These are phyloP conservation scores for Alloascoidea africana DNA, from an alignment of 805 yeast genomes.

Conservation along the genomic window DNA sequence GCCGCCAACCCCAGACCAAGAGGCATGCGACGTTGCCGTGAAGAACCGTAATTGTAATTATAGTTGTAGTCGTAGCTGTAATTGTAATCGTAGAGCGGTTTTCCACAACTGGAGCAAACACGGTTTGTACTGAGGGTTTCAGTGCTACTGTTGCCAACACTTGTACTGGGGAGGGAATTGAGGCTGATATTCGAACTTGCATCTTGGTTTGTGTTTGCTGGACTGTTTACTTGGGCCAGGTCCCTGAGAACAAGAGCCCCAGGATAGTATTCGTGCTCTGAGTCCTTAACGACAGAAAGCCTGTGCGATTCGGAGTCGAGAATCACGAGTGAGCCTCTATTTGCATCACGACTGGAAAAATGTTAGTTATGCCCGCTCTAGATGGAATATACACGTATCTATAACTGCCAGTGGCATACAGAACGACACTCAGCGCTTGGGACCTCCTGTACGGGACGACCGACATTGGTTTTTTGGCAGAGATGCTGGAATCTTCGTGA, in stretches of 20 bases:
- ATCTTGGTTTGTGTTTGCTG: too few species aligned
- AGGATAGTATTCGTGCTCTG: too few species aligned
- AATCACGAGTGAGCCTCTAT: constrained; percentile 1
- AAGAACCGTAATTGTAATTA: neutral
- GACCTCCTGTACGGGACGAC: neutral
- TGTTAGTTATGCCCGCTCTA: too few species aligned
- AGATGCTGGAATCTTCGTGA: too few species aligned
- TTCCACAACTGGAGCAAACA: neutral
- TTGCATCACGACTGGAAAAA: constrained; percentile 1
- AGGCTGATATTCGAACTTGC: too few species aligned
- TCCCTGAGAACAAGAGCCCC: too few species aligned
- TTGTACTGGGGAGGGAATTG: too few species aligned
- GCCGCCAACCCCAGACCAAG: neutral
- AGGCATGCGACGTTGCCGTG: neutral
- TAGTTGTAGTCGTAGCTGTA: neutral
- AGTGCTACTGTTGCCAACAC: neutral
- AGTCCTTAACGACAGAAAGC: constrained; percentile 1
- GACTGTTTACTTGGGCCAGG: too few species aligned
- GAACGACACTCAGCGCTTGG: neutral
- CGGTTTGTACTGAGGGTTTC: neutral
- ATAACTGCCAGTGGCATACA: too few species aligned
- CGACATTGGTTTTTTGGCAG: too few species aligned
- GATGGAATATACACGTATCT: too few species aligned
- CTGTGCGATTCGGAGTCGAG: constrained; percentile 1
- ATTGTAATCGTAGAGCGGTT: neutral